Percentiles rank a stretch among this genome's conserved stretches.
Evolutionary conservation across 441 rosid species (phyloP).

Genomic region (Eugenia klotzschiana): DNA sequence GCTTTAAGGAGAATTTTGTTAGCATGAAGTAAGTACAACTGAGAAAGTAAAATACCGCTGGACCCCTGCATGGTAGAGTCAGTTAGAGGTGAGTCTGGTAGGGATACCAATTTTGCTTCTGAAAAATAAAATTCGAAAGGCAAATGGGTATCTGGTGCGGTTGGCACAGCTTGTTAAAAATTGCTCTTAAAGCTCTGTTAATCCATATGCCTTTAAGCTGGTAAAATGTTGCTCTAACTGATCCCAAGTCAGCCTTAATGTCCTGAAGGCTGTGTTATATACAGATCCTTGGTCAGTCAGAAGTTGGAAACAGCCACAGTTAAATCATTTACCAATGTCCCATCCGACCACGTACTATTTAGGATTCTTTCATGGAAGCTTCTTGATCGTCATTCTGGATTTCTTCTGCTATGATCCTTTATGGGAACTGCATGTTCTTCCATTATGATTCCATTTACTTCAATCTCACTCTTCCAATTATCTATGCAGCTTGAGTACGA

Average conservation of each 20-base stretch:
- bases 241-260: neutral
- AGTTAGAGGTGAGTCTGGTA: neutral
- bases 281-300: neutral
- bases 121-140: neutral
- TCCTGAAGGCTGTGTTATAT: neutral
- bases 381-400: neutral
- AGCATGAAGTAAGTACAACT: neutral
- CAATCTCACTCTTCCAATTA: neutral
- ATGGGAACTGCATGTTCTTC: neutral
- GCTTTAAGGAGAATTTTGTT: neutral
- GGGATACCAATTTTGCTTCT: neutral
- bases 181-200: neutral
- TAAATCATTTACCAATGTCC: neutral
- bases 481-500: constrained; percentile 88
- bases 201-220: neutral
- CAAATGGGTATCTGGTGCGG: neutral
- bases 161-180: neutral
- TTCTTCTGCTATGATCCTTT: neutral
- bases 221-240: neutral
- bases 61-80: neutral
- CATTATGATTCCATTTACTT: constrained; percentile 1
- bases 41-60: neutral
- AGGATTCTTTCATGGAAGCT: neutral
- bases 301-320: neutral
- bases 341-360: neutral